phyloP scores from a whole-genome alignment of 2,329 filamentous ascomycete genomes.

The Grosmannia serpens region DNA sequence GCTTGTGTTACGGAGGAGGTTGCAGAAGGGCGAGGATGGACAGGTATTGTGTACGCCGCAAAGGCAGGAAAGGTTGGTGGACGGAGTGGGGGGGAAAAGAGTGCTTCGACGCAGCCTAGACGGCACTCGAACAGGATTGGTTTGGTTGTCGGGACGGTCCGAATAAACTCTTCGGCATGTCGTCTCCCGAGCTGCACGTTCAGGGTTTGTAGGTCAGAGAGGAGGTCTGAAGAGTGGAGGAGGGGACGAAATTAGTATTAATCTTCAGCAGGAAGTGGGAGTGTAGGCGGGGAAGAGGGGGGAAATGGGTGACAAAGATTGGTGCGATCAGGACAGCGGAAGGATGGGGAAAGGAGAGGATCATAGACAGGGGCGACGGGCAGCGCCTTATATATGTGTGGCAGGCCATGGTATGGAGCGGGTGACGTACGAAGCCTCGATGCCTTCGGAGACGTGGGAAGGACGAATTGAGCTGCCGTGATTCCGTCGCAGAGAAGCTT shows the following conservation, averaged over 20 bases:
- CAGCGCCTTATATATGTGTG: background rate
- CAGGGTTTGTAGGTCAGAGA: background rate
- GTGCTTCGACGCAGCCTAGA: background rate
- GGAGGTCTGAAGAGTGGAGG: background rate
- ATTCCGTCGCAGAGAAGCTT: background rate
- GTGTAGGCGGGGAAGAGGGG: background rate
- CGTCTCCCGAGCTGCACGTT: background rate
- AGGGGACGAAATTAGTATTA: background rate
- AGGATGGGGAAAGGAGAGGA: background rate
- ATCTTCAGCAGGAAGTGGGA: background rate
- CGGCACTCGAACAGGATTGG: background rate
- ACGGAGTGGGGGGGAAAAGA: background rate
- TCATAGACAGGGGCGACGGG: background rate
- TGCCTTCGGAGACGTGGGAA: slow-evolving; percentile 1
- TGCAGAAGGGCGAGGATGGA: background rate
- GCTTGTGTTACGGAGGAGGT: too few relatives aligned
- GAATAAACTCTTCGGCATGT: slow-evolving; percentile 3
- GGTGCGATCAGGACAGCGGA: background rate
- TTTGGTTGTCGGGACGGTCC: background rate
- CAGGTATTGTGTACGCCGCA: background rate
- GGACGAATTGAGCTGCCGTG: background rate
- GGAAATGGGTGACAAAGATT: background rate
- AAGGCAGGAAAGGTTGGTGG: background rate
- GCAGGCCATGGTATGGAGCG: background rate
- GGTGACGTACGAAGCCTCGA: slow-evolving; percentile 9